Evolutionary conservation across 2,329 filamentous ascomycete genomes (phyloP), one percentile per base, ranked within the genome.

Genomic region (Bisporella sp.): DNA sequence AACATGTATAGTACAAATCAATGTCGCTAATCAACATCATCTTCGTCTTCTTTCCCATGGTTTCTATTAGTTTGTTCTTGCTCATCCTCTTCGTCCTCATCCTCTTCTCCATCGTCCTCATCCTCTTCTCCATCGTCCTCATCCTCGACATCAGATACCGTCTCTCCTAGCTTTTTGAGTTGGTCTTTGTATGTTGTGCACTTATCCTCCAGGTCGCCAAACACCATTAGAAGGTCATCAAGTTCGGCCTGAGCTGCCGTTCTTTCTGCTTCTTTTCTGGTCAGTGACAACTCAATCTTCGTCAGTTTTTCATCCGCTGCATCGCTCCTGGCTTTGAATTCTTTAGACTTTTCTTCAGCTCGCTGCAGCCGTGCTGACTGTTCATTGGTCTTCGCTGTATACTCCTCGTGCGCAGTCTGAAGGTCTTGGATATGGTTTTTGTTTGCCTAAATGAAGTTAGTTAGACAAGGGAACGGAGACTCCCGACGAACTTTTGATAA

Each of bases 181-280:
- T 50, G 53, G 21, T 60, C 54, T 76, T 88, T 92, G 64, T 92
- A 89, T 59, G 79, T 81, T 41, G 77, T 75, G 45, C 82, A 74
- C 69, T 91, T 92, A 48, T 89, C 85, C 67, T 93, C 88, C 13
- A 90, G 64, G 63, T 93, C 88, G 11, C 81, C 82, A 67, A 91
- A 89, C 5, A 93, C 84, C 71, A 92, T 86, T 35, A 93, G 71
- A 48, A 92, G 73, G 65, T 93, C 88, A 58, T 93, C 88, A 43
- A 92, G 73, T 66, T 93, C 88, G 3, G 79, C 75, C 64, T 92
- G 87, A 5, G 77, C 76, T 1, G 77, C 70, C 54, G 81, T 75
- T 49, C 78, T 81, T 51, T 85, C 81, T 53, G 81, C 76, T 57
- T 83, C 79, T 54, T 79, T 83, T 56, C 77, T 69, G 8, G 60